Conservation (phyloP, 176 grass and related monocot genomes). For the Tillandsia leiboldiana region DNA sequence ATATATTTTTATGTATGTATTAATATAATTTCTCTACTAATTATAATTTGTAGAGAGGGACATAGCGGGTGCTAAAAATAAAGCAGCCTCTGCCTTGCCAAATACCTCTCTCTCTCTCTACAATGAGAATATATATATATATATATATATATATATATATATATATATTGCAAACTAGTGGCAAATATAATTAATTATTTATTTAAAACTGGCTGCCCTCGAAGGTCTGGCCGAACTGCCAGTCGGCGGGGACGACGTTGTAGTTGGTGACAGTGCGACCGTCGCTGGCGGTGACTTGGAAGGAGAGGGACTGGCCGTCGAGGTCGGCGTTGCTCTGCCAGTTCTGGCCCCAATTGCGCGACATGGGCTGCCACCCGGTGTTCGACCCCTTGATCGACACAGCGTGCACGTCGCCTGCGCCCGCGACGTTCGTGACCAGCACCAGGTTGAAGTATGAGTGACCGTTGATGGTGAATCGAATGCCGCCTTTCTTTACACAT, state of each 20-base stretch:
- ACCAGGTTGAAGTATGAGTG: constrained; percentile 10
- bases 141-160: neutral
- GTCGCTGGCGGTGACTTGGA: constrained; percentile 2
- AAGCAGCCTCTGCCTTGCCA: constrained; percentile 5
- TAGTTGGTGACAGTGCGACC: neutral
- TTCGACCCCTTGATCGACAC: constrained; percentile 12
- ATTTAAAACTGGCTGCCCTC: neutral
- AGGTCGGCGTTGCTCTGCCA: constrained; percentile 4
- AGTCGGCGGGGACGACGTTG: neutral
- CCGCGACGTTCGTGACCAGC: neutral
- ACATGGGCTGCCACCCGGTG: constrained; percentile 7
- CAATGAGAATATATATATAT: neutral
- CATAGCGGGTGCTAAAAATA: neutral
- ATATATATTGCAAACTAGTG: neutral
- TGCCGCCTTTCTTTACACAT: neutral
- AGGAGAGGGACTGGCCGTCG: constrained; percentile 3
- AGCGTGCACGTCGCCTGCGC: neutral
- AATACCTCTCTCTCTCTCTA: neutral
- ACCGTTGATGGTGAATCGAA: neutral
- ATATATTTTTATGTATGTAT: neutral
- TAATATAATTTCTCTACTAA: neutral
- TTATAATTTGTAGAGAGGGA: neutral
- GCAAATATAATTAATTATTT: no score
- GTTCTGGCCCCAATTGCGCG: constrained; percentile 3
- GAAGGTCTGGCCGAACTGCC: constrained; percentile 9